Base-by-base conservation (phyloP, 495 filamentous ascomycete species). In the Cercophora samala region DNA sequence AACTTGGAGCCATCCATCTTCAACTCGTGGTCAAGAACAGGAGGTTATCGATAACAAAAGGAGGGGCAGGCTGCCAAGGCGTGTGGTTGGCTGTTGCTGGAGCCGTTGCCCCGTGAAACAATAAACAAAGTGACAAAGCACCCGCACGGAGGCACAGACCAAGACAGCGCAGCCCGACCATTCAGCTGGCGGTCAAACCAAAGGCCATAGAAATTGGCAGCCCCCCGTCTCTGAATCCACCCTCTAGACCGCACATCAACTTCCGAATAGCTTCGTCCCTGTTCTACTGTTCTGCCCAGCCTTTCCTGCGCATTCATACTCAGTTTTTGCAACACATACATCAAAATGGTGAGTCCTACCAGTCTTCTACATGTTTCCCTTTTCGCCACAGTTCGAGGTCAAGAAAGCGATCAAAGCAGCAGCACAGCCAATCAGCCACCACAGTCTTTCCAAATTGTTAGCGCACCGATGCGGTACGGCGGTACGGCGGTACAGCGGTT, bases 201-300 rank as follows among this genome's bases (percentile, higher is more conserved):
- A n/a, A n/a, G n/a, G 22, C 19, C 19, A 46, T n/a, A 56, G n/a
- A 56, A 56, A 56, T 56, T 56, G 53, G 53, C 53, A 63, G 69
- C 25, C 24, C 58, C 46, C 37, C 66, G 19, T 59, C 8, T 42
- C 58, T 58, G n/a, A 68, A 60, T 64, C 56, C 60, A 65, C 55
- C 54, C 46, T 58, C 67, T 53, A 63, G 69, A 66, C 73, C 69
- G 66, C 63, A 73, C 71, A 72, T 68, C 52, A 67, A 68, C 72
- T 69, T 68, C 70, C 66, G 63, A 76, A 68, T 67, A 72, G 66
- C 66, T 58, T 63, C 60, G 58, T 60, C 37, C n/a, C 42, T 58
- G 19, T 13, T 46, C 51, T 60, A 21, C 60, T 26, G 26, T 61
- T 21, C 29, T 21, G 8, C 58, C 24, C 46, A 61, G 32, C 54